Base-by-base conservation (phyloP, 306 rosid species). In the Castanea mollissima region DNA sequence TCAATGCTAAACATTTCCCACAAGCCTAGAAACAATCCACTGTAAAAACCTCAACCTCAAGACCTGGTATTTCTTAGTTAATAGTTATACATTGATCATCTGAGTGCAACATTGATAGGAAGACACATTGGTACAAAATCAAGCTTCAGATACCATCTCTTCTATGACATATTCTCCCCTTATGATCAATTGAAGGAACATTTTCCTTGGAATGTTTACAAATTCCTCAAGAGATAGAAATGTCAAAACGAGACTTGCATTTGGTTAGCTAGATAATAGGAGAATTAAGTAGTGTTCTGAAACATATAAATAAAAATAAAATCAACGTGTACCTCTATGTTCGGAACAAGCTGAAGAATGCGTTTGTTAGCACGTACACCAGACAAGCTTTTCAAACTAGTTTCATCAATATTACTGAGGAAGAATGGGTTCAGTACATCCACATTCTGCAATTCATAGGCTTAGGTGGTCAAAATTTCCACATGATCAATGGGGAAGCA, bases 351-450 rank as follows among this genome's bases (percentile, higher is more conserved):
- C 65, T 87, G 87, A 57, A 84, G 82, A 59, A 87, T 84, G 69
- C 78, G 59, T 58, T 76, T 81, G 70, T 87, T 87, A 75, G 86
- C 90, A 44, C 86, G 84, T 49, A 87, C 86, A 1, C 90, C 90
- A 16, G 90, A 87, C 86, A 87, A 79, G 74, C 90, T 87, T 81
- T 76, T 87, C 90, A 87, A 87, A 78, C 90, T 87, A 23, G 86
- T 84, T 2, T 79, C 84, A 51, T 87, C 86, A 68, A 87, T 84
- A 63, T 73, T 82, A 76, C 78, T 76, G 76, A 35, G 25, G 78
- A 84, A 87, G 77, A 78, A 87, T 60, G 90, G 90, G 21, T 73
- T 78, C 69, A 84, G 77, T 73, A 87, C 63, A 74, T 87, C 90
- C 68, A 84, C 87, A 21, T 79, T 74, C 90, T 87, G 80, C 11